Base-by-base conservation (phyloP, 2,329 filamentous ascomycete genomes). In the Coniosporium uncinatum region DNA sequence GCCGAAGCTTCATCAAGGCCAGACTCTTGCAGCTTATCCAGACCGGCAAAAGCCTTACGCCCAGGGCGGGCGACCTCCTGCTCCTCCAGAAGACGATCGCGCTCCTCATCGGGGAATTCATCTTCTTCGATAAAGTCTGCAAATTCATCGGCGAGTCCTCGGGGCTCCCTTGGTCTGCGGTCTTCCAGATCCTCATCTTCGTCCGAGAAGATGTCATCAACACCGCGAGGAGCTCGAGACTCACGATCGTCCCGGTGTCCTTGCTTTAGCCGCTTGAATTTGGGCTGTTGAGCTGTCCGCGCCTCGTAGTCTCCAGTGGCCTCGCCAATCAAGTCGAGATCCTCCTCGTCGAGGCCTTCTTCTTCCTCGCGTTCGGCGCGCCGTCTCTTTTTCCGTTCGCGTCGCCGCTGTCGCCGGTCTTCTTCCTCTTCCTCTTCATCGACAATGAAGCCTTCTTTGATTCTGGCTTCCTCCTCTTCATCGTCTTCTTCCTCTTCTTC, bases 211-310 rank as follows among this genome's bases (percentile, higher is more conserved):
- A 98, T 97, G 52, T 96, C 84, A 51, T 89, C 84, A 14, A 97
- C 78, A 19, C 85, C 88, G 46, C 84, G 83, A 32, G 81, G 75
- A 49, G 82, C 75, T 50, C 69, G 71, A 20, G 71, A 71, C 18
- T 70, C 61, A 40, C 79, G 76, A 38, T 88, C 79, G 47, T 88
- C 83, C 46, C 85, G 78, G 50, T 91, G 88, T 41, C 93, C 91
- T 49, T 88, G 87, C 73, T 97, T 98, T 42, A 98, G 79, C 32
- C 93, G 86, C 67, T 98, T 98, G 73, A 94, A 95, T 60, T 95
- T 94, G 51, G 84, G 83, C 83, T 95, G 48, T 22, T 44, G 39
- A 18, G 81, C 71, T 22, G 80, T 70, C 53, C 81, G 81, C 17
- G 79, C 78, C 53, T 85, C 78, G 58, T 78, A 78, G 47, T 82